A percentile compares a stretch with the other conserved stretches of the same genome.
phyloP scores from a whole-genome alignment of 2,329 filamentous ascomycete genomes.

The Talaromyces sp. region DNA sequence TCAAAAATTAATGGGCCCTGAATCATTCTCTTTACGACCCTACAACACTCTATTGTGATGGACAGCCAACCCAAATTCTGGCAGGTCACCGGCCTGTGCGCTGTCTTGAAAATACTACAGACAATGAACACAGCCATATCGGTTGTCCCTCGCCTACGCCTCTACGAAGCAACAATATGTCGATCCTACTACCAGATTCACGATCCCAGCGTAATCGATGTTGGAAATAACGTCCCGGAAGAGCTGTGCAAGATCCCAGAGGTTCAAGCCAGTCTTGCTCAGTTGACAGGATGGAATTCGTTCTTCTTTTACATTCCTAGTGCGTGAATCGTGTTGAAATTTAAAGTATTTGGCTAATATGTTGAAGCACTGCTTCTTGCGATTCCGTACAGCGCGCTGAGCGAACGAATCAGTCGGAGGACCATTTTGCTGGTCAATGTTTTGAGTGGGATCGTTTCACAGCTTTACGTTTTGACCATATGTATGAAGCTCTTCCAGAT shows the following conservation, averaged over 20 bases:
- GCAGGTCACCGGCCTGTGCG: not conserved
- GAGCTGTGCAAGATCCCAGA: not conserved
- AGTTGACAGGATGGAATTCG: conserved; percentile 3
- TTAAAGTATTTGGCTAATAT: not conserved
- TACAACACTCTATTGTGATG: not conserved
- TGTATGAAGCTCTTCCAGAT: not conserved
- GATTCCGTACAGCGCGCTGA: not conserved
- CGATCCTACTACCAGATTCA: not conserved
- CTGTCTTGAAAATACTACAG: not conserved
- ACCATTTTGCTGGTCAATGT: conserved; percentile 1
- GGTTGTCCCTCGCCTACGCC: not conserved
- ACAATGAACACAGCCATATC: not conserved
- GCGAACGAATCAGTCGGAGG: not conserved
- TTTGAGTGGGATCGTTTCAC: not conserved
- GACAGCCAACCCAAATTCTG: not conserved
- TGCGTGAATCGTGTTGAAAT: not conserved
- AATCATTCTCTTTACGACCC: not conserved
- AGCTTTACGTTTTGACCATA: not conserved
- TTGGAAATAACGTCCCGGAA: not conserved
- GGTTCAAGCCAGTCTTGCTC: not conserved
- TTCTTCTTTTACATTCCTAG: not conserved
- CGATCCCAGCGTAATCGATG: not conserved
- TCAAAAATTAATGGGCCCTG: not conserved
- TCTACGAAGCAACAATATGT: not conserved
- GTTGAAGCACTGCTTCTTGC: not conserved